Conservation (phyloP, 352 stramenopile genomes). For the Globisporangium acanthophoron region DNA sequence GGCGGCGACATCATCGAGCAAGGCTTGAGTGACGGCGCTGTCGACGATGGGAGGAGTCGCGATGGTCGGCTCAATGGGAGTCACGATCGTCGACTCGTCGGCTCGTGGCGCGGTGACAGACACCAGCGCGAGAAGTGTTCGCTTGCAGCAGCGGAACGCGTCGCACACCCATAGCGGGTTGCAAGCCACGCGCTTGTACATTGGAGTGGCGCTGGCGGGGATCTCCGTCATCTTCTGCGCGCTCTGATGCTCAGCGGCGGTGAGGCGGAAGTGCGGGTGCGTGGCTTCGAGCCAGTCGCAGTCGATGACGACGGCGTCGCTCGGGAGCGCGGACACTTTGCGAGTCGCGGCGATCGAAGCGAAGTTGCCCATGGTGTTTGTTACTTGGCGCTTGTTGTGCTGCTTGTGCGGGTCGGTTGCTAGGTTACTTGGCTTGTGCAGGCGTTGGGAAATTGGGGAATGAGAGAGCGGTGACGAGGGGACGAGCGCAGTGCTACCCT, state of each 20-base stretch:
- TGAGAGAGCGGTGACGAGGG: slow-evolving; percentile 12
- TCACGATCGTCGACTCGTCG: neutral
- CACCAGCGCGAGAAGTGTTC: slow-evolving; percentile 11
- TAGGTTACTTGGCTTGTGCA: slow-evolving; percentile 3
- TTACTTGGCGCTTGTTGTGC: neutral
- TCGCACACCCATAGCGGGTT: slow-evolving; percentile 3
- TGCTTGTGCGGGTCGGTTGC: slow-evolving; percentile 3
- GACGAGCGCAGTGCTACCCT: no score
- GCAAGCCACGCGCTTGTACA: slow-evolving; percentile 1
- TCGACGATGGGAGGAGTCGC: neutral
- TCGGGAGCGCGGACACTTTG: slow-evolving; percentile 3
- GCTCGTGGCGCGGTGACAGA: neutral
- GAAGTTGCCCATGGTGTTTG: slow-evolving; percentile 42
- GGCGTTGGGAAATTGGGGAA: slow-evolving; percentile 33
- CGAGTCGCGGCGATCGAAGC: slow-evolving; percentile 19
- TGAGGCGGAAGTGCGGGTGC: slow-evolving; percentile 8
- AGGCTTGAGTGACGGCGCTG: neutral
- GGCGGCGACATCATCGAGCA: no score
- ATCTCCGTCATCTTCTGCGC: slow-evolving; percentile 2
- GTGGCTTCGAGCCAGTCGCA: slow-evolving; percentile 17
- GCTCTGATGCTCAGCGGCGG: slow-evolving; percentile 9
- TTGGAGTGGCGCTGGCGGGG: neutral
- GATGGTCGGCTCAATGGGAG: neutral
- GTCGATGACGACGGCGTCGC: slow-evolving; percentile 11
- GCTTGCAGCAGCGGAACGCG: slow-evolving; percentile 4